A percentile compares a stretch with the other conserved stretches of the same genome.
Conservation (phyloP, 306 rosid species). For the Comarum palustre region DNA sequence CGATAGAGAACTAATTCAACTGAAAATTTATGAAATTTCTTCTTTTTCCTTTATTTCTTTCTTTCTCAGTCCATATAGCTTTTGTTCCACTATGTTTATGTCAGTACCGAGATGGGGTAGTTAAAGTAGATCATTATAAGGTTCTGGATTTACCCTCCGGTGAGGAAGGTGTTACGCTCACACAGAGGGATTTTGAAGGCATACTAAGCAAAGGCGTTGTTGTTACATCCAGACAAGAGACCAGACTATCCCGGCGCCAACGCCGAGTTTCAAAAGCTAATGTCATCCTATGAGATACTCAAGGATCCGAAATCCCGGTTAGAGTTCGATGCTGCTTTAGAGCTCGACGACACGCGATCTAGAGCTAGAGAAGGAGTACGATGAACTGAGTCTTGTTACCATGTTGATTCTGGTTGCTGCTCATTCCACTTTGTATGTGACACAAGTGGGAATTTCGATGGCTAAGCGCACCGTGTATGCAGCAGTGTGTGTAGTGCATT, state of each 20-base stretch:
- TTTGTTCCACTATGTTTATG: not conserved
- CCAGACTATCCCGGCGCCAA: not conserved
- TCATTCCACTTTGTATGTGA: not conserved
- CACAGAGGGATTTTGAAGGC: not conserved
- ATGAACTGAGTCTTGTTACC: not conserved
- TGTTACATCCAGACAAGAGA: conserved; percentile 1
- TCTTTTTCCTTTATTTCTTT: not conserved
- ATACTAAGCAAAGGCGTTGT: not conserved
- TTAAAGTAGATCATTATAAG: not conserved
- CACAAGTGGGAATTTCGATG: not conserved
- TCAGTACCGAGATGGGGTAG: not conserved
- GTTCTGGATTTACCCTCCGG: not conserved
- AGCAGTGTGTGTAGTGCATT: not conserved
- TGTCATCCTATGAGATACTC: not conserved
- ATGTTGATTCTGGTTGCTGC: not conserved
- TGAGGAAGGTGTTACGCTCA: not conserved
- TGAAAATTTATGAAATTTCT: not conserved
- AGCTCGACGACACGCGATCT: not conserved
- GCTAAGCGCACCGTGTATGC: not conserved
- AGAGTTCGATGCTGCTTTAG: not conserved
- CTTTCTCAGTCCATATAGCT: not conserved
- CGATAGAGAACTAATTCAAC: too few species aligned
- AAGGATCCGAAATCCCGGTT: not conserved
- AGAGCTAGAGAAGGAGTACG: not conserved
- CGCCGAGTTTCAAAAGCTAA: not conserved